These are phyloP conservation scores for Trifolium pratense DNA, from an alignment of 306 rosid species.

Conservation along the genomic window DNA sequence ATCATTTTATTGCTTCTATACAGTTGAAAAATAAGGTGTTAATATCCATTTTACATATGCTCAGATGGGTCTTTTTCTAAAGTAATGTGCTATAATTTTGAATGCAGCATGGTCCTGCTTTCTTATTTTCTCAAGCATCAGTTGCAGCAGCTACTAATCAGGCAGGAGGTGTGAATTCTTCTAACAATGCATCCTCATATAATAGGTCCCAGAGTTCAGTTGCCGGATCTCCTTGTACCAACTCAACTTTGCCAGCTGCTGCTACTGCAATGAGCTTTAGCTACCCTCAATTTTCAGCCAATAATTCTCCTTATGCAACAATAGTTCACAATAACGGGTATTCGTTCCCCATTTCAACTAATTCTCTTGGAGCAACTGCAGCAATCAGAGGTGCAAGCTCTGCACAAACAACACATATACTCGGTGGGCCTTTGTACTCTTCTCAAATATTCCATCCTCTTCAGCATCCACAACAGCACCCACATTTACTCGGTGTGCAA, in stretches of 20 bases:
- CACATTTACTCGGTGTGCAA: constrained; percentile 49
- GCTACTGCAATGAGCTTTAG: constrained; percentile 49
- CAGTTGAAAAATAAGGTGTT: constrained; percentile 1
- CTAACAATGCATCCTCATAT: constrained; percentile 45
- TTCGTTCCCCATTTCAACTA: constrained; percentile 57
- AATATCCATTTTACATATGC: constrained; percentile 30
- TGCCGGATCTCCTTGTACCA: constrained; percentile 49
- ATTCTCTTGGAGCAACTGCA: constrained; percentile 57
- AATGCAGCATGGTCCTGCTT: constrained; percentile 61
- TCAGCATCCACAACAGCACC: constrained; percentile 63
- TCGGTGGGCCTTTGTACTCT: constrained; percentile 57
- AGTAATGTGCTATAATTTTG: constrained; percentile 37
- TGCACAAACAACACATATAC: constrained; percentile 57
- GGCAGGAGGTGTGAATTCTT: constrained; percentile 45
- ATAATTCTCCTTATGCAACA: constrained; percentile 58
- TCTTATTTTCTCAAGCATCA: constrained; percentile 53
- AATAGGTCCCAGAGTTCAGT: constrained; percentile 50
- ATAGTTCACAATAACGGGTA: constrained; percentile 61
- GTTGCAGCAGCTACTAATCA: constrained; percentile 47
- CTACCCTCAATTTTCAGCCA: constrained; percentile 52
- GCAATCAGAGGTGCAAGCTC: constrained; percentile 50
- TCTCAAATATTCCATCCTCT: constrained; percentile 61
- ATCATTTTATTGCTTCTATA: constrained; percentile 36
- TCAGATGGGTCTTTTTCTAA: constrained; percentile 3
- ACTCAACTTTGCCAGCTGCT: constrained; percentile 55